These are phyloP conservation scores for Pachysandra terminalis DNA, from an alignment of 164 flowering plant species.

Conservation along the genomic window DNA sequence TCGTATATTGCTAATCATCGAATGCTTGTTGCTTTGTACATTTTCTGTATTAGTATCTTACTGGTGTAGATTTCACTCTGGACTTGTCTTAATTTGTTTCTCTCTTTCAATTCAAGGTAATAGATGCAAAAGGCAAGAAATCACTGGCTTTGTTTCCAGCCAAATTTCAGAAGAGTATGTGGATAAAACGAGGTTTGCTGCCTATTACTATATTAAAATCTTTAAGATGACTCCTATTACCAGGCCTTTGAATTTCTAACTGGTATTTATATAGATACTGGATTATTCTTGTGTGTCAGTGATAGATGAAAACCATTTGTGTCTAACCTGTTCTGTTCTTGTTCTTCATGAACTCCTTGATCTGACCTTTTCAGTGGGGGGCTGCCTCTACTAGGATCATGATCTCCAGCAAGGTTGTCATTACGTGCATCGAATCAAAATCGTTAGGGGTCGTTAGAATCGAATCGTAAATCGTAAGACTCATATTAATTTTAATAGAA, in stretches of 20 bases:
- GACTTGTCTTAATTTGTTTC: neutral
- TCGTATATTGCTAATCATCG: too few relatives aligned
- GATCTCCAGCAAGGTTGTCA: too few relatives aligned
- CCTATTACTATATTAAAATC: too few relatives aligned
- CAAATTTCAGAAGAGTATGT: constrained; percentile 87
- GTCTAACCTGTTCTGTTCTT: neutral
- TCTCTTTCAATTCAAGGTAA: constrained; percentile 42
- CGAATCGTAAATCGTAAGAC: too few relatives aligned
- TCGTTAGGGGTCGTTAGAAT: too few relatives aligned
- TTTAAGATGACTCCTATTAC: too few relatives aligned
- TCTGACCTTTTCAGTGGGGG: neutral
- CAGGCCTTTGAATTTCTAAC: too few relatives aligned
- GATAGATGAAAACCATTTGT: neutral
- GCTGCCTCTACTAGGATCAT: neutral
- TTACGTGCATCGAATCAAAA: too few relatives aligned
- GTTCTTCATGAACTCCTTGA: neutral
- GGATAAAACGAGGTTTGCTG: constrained; percentile 77
- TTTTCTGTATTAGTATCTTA: neutral
- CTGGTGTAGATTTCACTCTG: neutral
- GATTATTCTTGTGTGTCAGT: too few relatives aligned
- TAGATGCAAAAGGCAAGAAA: constrained; percentile 64
- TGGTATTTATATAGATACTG: too few relatives aligned
- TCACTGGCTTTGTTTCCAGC: constrained; percentile 82
- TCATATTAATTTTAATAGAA: too few relatives aligned
- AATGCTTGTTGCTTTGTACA: too few relatives aligned